Conservation (phyloP, 305 asterid genomes). For the Fraxinus xanthoxyloides region DNA sequence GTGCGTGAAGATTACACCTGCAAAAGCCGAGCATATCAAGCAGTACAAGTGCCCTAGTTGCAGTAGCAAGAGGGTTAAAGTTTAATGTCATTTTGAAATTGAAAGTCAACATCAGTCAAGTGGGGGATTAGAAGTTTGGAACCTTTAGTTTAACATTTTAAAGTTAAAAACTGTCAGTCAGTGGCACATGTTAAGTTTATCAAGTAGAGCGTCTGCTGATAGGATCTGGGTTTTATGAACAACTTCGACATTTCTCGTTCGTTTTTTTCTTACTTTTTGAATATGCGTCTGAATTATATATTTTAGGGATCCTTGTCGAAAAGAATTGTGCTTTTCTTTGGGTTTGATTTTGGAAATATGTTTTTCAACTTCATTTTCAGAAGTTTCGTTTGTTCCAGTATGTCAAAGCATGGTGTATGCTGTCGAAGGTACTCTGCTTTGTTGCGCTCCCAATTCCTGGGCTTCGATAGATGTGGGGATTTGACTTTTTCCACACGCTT, state of each 20-base stretch:
- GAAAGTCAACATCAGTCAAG: conserved; percentile 13
- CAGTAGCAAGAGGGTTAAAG: conserved; percentile 32
- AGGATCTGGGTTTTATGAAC: conserved; percentile 11
- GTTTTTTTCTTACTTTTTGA: not conserved
- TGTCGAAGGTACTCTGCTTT: not conserved
- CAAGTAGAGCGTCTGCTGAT: conserved; percentile 19
- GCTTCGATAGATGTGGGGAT: not conserved
- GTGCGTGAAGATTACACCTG: conserved; percentile 60
- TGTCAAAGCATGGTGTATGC: not conserved
- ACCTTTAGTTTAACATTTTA: conserved; percentile 9
- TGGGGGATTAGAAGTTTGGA: conserved; percentile 14
- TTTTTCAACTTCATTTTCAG: not conserved
- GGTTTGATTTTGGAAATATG: conserved; percentile 11
- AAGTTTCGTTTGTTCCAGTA: not conserved
- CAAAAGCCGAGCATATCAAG: conserved; percentile 60
- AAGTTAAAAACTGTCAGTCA: conserved; percentile 9
- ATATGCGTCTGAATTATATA: conserved; percentile 17
- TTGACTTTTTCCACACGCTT: not conserved
- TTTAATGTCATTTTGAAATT: conserved; percentile 2
- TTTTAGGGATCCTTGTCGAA: conserved; percentile 9
- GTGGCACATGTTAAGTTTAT: conserved; percentile 18
- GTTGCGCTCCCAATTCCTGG: not conserved
- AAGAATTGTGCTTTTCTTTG: conserved; percentile 10
- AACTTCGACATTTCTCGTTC: not conserved
- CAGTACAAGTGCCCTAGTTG: conserved; percentile 59